phyloP scores from a whole-genome alignment of 768 basidiomycete genomes.

The Russula sp. region DNA sequence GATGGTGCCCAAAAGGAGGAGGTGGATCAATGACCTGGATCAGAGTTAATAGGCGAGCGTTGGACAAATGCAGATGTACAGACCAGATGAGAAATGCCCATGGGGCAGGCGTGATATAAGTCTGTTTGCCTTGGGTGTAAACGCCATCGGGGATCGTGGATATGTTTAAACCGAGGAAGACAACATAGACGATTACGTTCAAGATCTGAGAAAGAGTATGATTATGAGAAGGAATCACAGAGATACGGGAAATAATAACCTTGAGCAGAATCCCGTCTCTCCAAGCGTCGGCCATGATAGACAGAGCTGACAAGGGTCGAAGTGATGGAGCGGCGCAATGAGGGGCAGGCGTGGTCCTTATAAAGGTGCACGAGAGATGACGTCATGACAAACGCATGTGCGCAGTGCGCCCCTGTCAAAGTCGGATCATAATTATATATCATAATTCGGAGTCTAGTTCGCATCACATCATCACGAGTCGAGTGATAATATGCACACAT shows the following conservation, averaged over 20 bases:
- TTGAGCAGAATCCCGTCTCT: slow-evolving; percentile 82
- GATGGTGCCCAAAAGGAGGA: slow-evolving; percentile 86
- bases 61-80: slow-evolving; percentile 24
- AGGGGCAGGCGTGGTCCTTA: slow-evolving; percentile 1
- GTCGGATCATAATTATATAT: neutral
- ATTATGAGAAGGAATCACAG: neutral
- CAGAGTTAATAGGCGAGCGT: slow-evolving; percentile 16
- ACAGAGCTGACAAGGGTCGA: neutral
- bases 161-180: slow-evolving; percentile 88
- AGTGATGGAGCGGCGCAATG: neutral
- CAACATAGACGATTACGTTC: slow-evolving; percentile 79
- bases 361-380: neutral
- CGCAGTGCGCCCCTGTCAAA: neutral
- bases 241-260: slow-evolving; percentile 38
- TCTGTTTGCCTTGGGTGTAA: slow-evolving; percentile 75
- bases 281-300: slow-evolving; percentile 46
- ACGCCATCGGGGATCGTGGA: slow-evolving; percentile 76
- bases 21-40: slow-evolving; percentile 78
- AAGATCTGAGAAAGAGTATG: slow-evolving; percentile 43
- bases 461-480: neutral
- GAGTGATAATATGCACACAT: neutral
- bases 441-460: neutral
- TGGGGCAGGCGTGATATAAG: slow-evolving; percentile 91
- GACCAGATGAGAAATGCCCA: slow-evolving; percentile 93
- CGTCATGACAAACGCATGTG: neutral